phyloP scores from a whole-genome alignment of 108 stramenopile genomes.

The Cyclotella atomus region DNA sequence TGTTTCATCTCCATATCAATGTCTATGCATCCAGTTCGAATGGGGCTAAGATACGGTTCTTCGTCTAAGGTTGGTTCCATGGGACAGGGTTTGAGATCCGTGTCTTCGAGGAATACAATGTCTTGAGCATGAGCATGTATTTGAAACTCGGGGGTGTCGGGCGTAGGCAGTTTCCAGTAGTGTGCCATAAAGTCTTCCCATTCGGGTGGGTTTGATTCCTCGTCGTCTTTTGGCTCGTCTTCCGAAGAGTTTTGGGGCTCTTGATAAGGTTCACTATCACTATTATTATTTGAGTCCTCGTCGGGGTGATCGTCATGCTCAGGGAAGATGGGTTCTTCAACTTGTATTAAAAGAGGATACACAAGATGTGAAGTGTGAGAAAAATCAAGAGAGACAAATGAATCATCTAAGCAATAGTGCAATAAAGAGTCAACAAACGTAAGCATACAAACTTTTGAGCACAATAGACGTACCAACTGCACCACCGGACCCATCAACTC shows the following conservation, averaged over 20 bases:
- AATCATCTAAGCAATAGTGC: too few relatives aligned
- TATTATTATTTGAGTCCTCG: too few relatives aligned
- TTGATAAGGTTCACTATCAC: too few relatives aligned
- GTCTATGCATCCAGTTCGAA: constrained; percentile 35
- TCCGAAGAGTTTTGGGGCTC: too few relatives aligned
- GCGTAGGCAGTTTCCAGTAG: constrained; percentile 22
- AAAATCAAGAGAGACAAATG: too few relatives aligned
- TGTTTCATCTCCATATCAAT: constrained; percentile 27
- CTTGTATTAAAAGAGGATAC: too few relatives aligned
- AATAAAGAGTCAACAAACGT: too few relatives aligned
- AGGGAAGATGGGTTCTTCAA: background rate
- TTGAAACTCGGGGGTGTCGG: background rate
- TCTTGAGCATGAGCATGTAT: constrained; percentile 10
- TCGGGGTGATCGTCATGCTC: background rate
- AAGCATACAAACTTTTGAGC: too few relatives aligned
- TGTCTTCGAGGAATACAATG: constrained; percentile 25
- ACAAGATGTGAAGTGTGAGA: too few relatives aligned
- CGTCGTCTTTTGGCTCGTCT: background rate
- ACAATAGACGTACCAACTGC: too few relatives aligned
- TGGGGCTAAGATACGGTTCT: constrained; percentile 14
- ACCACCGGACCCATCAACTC: background rate
- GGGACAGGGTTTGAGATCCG: constrained; percentile 30
- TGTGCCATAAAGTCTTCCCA: constrained; percentile 51
- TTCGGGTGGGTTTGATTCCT: background rate
- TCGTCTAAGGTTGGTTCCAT: constrained; percentile 47